Percentiles rank a stretch among this genome's conserved stretches.
Evolutionary conservation across 495 filamentous ascomycete species (phyloP).

Genomic region (Aspergillus sparsus): DNA sequence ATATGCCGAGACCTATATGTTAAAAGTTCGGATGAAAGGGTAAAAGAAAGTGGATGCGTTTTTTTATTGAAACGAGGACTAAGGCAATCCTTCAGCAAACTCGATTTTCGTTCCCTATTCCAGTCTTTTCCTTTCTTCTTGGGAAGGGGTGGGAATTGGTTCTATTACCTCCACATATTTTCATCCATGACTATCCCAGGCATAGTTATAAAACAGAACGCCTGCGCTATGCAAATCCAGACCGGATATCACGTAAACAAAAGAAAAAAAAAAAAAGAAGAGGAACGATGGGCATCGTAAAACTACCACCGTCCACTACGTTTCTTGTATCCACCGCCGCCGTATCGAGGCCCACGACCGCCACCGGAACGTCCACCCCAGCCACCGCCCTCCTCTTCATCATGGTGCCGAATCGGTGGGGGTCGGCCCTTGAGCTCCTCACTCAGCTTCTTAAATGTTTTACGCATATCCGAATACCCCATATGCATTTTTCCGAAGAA

Average conservation of each 20-base stretch:
- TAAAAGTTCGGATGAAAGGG: too few relatives aligned
- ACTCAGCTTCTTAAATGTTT: constrained; percentile 79
- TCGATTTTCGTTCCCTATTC: neutral
- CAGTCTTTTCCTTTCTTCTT: too few relatives aligned
- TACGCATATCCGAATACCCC: constrained; percentile 96
- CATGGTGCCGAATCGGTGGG: constrained; percentile 57
- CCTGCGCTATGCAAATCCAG: constrained; percentile 50
- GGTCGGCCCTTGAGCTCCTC: constrained; percentile 79
- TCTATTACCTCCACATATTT: constrained; percentile 25
- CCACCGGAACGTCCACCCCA: constrained; percentile 51
- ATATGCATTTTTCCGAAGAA: constrained; percentile 99
- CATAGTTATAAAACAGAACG: constrained; percentile 35
- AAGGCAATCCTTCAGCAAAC: neutral
- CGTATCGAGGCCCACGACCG: constrained; percentile 38
- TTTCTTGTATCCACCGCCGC: constrained; percentile 46
- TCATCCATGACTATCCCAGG: constrained; percentile 24
- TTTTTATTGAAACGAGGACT: too few relatives aligned
- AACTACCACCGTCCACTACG: constrained; percentile 45
- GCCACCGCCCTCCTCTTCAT: constrained; percentile 55
- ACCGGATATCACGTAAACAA: constrained; percentile 24
- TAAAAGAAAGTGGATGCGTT: too few relatives aligned
- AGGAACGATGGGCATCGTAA: constrained; percentile 2
- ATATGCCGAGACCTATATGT: too few relatives aligned
- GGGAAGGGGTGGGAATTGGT: neutral
- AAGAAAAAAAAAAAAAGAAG: constrained; percentile 23